phyloP scores from a whole-genome alignment of 2,329 filamentous ascomycete genomes.

The Neopestalotiopsis rosae region DNA sequence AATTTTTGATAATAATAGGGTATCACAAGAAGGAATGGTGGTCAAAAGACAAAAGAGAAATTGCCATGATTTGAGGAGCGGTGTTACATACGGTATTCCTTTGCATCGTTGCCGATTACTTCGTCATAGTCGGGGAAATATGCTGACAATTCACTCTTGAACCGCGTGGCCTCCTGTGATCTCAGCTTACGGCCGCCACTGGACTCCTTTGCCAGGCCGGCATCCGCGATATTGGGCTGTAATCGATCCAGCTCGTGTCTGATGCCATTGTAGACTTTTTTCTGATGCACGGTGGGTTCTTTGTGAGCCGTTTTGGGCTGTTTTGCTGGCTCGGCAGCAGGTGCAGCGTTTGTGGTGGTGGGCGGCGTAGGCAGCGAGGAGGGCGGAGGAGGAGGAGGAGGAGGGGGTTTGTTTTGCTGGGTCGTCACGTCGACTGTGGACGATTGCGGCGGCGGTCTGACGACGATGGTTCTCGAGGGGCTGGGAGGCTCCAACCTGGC shows the following conservation, averaged over 20 bases:
- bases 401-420: constrained; percentile 32
- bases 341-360: constrained; percentile 17
- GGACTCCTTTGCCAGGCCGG: constrained; percentile 50
- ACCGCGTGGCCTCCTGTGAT: constrained; percentile 82
- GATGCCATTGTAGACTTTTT: constrained; percentile 66
- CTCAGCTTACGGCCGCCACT: constrained; percentile 71
- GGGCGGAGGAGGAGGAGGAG: constrained; percentile 36
- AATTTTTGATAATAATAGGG: constrained; percentile 14
- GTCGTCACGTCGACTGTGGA: constrained; percentile 28
- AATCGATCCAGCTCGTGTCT: constrained; percentile 64
- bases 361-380: constrained; percentile 29
- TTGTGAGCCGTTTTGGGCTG: constrained; percentile 31
- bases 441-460: constrained; percentile 25
- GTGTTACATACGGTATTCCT: constrained; percentile 71
- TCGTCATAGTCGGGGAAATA: constrained; percentile 97
- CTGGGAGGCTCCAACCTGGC: constrained; percentile 28
- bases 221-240: constrained; percentile 53
- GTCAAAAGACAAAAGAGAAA: background rate
- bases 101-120: constrained; percentile 83
- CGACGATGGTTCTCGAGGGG: constrained; percentile 32
- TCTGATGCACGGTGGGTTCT: constrained; percentile 54
- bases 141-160: constrained; percentile 88
- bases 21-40: constrained; percentile 5
- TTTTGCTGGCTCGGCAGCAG: constrained; percentile 12
- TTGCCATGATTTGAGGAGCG: background rate